These are phyloP conservation scores for Melaleuca alternifolia DNA, from an alignment of 345 rosid species.

Conservation along the genomic window DNA sequence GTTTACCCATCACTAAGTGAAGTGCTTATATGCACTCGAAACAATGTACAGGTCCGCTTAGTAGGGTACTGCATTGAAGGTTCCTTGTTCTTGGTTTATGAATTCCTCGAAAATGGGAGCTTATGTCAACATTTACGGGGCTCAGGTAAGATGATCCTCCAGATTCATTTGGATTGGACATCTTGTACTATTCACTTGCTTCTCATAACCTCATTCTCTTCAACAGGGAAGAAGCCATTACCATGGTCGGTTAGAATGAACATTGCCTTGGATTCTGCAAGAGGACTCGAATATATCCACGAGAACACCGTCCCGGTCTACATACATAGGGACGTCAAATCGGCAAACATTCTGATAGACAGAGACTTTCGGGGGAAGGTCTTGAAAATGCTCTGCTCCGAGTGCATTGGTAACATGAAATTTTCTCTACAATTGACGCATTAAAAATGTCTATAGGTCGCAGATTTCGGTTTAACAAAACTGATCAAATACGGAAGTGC, in stretches of 20 bases:
- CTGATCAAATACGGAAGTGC: conserved; percentile 65
- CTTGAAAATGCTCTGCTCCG: neutral
- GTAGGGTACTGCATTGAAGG: conserved; percentile 87
- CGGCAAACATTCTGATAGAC: conserved; percentile 86
- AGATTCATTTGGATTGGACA: neutral
- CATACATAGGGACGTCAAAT: conserved; percentile 79
- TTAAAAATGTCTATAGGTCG: conserved; percentile 40
- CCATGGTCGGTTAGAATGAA: conserved; percentile 73
- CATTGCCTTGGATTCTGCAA: conserved; percentile 87
- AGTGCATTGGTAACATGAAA: neutral
- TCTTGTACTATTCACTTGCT: neutral
- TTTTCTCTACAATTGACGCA: neutral
- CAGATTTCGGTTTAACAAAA: conserved; percentile 84
- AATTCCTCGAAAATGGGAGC: conserved; percentile 78
- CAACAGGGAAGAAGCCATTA: conserved; percentile 52
- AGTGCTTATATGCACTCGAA: neutral
- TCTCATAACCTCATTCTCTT: neutral
- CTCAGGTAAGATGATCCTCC: conserved; percentile 28
- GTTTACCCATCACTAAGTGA: neutral
- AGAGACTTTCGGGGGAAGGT: conserved; percentile 73
- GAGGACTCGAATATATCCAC: conserved; percentile 91
- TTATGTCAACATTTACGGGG: conserved; percentile 75
- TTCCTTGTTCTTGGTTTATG: conserved; percentile 74
- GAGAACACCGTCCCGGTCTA: conserved; percentile 89
- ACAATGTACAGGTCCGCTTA: conserved; percentile 44